phyloP scores from a whole-genome alignment of 495 filamentous ascomycete genomes.

The Penicillium bialowiezense region DNA sequence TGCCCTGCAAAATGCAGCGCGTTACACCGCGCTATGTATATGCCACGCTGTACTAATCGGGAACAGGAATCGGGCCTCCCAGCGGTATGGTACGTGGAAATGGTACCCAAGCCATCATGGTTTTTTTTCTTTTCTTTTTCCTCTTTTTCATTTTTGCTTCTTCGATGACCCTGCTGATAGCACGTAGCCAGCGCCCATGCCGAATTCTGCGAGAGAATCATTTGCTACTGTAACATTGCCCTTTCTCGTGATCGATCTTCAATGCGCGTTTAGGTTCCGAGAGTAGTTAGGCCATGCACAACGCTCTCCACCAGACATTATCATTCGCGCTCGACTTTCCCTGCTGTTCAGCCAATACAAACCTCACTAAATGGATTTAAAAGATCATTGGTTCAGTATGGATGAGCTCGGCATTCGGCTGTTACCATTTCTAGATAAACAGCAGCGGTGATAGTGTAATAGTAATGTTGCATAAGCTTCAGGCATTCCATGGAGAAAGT shows the following conservation, averaged over 20 bases:
- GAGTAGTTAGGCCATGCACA: not conserved
- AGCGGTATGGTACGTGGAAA: not conserved
- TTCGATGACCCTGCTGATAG: too few species aligned
- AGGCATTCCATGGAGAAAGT: slow-evolving; percentile 15
- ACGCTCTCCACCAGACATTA: not conserved
- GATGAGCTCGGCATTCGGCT: too few species aligned
- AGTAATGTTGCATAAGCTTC: not conserved
- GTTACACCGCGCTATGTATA: slow-evolving; percentile 10
- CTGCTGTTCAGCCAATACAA: too few species aligned
- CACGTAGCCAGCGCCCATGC: too few species aligned
- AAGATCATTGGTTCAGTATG: too few species aligned
- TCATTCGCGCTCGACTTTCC: not conserved
- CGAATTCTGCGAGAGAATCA: too few species aligned
- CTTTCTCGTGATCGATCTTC: not conserved
- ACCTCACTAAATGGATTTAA: too few species aligned
- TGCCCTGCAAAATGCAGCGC: not conserved
- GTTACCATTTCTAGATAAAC: too few species aligned
- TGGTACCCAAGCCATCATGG: not conserved
- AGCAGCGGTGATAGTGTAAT: too few species aligned
- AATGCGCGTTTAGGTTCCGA: not conserved
- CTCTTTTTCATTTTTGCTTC: not conserved
- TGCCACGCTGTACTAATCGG: slow-evolving; percentile 5
- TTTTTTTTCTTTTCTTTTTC: not conserved
- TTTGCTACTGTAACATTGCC: not conserved
- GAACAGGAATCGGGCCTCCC: not conserved